Base-by-base conservation (phyloP, 2,329 filamentous ascomycete species). In the Colletotrichum magnum region DNA sequence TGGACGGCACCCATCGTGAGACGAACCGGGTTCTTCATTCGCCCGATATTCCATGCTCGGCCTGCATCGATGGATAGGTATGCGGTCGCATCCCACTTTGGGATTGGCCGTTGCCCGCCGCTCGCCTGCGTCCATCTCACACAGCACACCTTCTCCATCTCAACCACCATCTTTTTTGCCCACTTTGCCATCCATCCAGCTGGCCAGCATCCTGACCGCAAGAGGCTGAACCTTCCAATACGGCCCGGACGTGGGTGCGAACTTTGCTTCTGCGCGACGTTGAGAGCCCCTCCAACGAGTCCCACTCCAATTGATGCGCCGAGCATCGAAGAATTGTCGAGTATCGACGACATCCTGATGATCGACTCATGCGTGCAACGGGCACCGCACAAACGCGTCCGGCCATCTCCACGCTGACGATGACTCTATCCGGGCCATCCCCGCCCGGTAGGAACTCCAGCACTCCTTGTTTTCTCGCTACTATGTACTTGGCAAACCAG, bases 21-120 rank as follows among this genome's bases (percentile, higher is more conserved):
- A 64, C 51, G 62, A 58, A 67, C 62, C 45, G 24, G 67, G 67
- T 45, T 66, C 15, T 47, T 58, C 56, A 69, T 69, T 69, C 67
- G 67, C 60, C 66, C 57, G 56, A 67, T 67, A 51, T 57, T 60
- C 56, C 51, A 66, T 61, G 36, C 43, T 16, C 56, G 32, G 32
- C 51, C 36, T 66, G 51, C 62, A 45, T 47, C n/a, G 45, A 69
- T 67, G 62, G 56, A 52, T 36, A 18, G 18, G 18, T 18, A 47
- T 60, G 56, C 51, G 12, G 62, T 58, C 45, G 45, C 62, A 69
- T 50, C 50, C 56, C 28, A 51, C 13, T 58, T 56, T 68, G 47
- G 48, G 21, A 58, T 68, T 65, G 53, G 65, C 10, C 15, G 48
- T 39, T 56, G 36, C 26, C 26, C 41, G 60, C 51, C 60, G 41